These are phyloP conservation scores for Brassica nigra DNA, from an alignment of 345 rosid genomes.

Conservation along the genomic window DNA sequence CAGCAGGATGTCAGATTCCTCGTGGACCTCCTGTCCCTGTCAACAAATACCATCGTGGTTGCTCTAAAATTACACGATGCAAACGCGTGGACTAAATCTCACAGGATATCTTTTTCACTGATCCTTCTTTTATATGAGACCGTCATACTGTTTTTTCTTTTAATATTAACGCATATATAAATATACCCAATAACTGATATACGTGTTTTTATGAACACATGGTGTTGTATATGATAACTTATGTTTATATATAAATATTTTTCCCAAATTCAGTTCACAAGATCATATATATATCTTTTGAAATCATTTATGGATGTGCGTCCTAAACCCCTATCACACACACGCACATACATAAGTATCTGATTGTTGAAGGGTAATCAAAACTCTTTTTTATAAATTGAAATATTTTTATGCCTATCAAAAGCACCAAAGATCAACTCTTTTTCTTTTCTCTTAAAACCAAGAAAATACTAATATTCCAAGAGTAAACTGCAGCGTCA, in stretches of 20 bases:
- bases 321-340: not conserved
- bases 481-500: not conserved
- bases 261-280: not conserved
- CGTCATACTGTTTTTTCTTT: too few relatives aligned
- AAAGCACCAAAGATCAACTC: not conserved
- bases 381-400: not conserved
- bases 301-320: not conserved
- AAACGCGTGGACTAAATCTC: not conserved
- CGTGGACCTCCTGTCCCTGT: not conserved
- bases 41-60: slow-evolving; percentile 7
- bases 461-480: not conserved
- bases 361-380: too few relatives aligned
- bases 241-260: not conserved
- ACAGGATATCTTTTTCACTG: not conserved
- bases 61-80: not conserved
- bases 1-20: not conserved
- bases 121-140: not conserved
- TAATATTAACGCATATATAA: not conserved
- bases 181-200: not conserved
- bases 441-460: not conserved
- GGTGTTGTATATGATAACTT: not conserved
- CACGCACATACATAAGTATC: too few relatives aligned
- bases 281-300: not conserved
- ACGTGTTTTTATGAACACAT: not conserved
- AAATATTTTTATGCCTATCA: not conserved